Evolutionary conservation across 768 basidiomycete species (phyloP).

Genomic region (Hypholoma sublateritium): DNA sequence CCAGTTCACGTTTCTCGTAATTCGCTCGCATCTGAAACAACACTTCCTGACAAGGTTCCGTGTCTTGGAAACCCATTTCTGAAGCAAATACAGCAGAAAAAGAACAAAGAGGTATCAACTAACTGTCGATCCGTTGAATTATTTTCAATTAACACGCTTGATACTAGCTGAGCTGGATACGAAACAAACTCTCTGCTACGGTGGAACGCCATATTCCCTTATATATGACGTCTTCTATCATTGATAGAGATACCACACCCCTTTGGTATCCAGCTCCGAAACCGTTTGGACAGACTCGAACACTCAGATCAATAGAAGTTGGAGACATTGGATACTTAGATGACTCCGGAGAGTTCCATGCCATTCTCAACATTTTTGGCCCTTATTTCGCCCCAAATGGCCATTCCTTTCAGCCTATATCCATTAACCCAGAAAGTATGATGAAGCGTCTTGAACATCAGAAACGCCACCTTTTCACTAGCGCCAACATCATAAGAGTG

Average conservation of each 20-base stretch:
- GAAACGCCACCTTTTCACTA: background rate
- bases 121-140: too few relatives aligned
- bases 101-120: background rate
- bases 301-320: background rate
- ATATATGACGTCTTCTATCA: slow-evolving; percentile 3
- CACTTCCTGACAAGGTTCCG: too few relatives aligned
- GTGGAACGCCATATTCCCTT: background rate
- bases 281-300: background rate
- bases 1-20: too few relatives aligned
- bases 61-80: background rate
- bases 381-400: background rate
- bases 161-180: background rate
- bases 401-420: background rate
- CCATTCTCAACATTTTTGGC: slow-evolving; percentile 7
- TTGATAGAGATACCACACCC: background rate
- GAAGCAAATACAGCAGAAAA: background rate
- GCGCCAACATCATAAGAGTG: background rate
- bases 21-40: too few relatives aligned
- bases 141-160: too few relatives aligned
- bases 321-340: slow-evolving; percentile 9
- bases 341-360: slow-evolving; percentile 3
- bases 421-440: background rate
- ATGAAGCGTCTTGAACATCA: background rate
- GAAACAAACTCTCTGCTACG: background rate
- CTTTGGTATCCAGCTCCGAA: slow-evolving; percentile 6